Base-by-base conservation (phyloP, 768 basidiomycete species). In the Fomitopsis pulvina region DNA sequence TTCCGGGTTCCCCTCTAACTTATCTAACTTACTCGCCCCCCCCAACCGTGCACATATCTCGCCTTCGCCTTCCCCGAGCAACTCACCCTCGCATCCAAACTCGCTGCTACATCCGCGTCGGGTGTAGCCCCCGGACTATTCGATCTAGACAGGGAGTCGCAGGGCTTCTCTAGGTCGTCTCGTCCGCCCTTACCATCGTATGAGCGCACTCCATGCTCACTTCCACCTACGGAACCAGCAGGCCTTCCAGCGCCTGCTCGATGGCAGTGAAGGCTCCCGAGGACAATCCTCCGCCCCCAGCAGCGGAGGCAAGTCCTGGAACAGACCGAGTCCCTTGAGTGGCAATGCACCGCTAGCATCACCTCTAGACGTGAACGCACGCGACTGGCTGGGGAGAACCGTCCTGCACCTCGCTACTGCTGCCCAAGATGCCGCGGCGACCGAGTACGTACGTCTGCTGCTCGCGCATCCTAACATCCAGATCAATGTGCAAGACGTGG, bases 351-450 rank as follows among this genome's bases (percentile, higher is more conserved):
- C 59, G 32, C 21, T 56, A 59, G 16, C 60, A 58, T 1, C 62
- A 60, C 26, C 26, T 20, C 51, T 60, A 52, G 81, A 92, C 62
- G 75, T 92, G 41, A 92, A 93, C 57, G 78, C 80, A 2, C 69
- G 78, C 27, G 90, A 93, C 62, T 65, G 71, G 60, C 71, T 87
- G 25, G 89, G 91, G 9, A 71, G 84, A 50, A 87, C 88, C 0
- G 83, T 86, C 1, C 75, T 96, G 9, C 94, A 97, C 61, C 77
- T 92, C 32, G 86, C 87, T 0, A 90, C 87, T 51, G 66, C 80
- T 0, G 75, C 82, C 18, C 60, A 74, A 21, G 87, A 87, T 26
- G 64, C 73, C 1, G 66, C 69, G n/a, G 77, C 80, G 41, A 65
- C 89, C 56, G 87, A 92, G 58, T 98, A 87, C 63, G 79, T 89